Conservation (phyloP, 1,284 basidiomycete species). For the Heterobasidion occidentale region DNA sequence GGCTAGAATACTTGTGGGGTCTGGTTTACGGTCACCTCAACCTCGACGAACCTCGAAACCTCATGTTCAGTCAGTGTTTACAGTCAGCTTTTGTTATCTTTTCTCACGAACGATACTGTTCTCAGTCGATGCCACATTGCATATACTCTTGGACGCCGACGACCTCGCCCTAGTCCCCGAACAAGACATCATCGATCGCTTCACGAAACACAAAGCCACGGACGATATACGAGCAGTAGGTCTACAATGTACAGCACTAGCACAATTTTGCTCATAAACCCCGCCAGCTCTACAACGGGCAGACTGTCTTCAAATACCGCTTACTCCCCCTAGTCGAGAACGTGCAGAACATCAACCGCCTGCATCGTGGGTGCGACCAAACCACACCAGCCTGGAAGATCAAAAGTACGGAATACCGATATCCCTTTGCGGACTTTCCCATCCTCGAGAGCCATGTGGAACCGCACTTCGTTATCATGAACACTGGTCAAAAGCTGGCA, state of each 20-base stretch:
- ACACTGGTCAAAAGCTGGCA: neutral
- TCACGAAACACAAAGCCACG: neutral
- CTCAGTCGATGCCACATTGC: neutral
- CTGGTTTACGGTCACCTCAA: neutral
- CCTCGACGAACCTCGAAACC: neutral
- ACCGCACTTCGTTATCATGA: neutral
- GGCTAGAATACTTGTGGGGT: neutral
- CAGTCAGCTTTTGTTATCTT: neutral
- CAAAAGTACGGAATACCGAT: neutral
- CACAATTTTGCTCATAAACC: neutral
- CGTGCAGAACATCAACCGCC: neutral
- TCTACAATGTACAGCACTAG: neutral
- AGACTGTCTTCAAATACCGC: neutral
- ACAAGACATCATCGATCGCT: neutral
- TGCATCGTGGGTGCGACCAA: neutral
- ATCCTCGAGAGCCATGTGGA: neutral
- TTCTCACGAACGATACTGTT: neutral
- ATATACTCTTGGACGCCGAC: neutral
- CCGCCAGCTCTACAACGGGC: neutral
- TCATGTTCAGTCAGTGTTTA: neutral
- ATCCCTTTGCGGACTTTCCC: neutral
- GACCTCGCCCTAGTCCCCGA: neutral
- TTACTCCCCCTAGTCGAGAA: neutral
- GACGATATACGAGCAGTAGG: neutral
- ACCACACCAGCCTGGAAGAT: neutral